phyloP scores from a whole-genome alignment of 225 moss, liverwort and hornwort genomes.

The Bryoerythrophyllum caledonicum region DNA sequence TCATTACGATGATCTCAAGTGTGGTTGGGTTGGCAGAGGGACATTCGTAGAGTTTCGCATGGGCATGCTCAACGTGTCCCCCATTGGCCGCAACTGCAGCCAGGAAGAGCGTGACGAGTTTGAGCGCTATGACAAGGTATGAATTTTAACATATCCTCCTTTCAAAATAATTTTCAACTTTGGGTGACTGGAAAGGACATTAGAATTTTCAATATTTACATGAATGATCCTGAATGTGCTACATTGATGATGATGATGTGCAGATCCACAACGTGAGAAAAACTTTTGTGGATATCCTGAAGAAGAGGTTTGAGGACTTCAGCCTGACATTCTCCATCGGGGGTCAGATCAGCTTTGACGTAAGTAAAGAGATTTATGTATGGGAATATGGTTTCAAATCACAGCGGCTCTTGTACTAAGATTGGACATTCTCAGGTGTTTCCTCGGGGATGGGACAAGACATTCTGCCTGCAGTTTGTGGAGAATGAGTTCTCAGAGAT shows the following conservation, averaged over 20 bases:
- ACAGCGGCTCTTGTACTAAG: neutral
- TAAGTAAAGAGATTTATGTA: slow-evolving; percentile 36
- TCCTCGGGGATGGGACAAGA: slow-evolving; percentile 92
- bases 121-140: slow-evolving; percentile 89
- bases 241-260: neutral
- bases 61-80: slow-evolving; percentile 96
- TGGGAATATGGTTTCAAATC: neutral
- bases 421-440: slow-evolving; percentile 60
- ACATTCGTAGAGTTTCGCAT: slow-evolving; percentile 92
- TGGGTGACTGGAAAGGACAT: no score
- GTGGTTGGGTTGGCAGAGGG: slow-evolving; percentile 52
- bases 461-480: slow-evolving; percentile 83
- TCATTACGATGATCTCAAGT: neutral
- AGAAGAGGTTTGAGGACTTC: slow-evolving; percentile 76
- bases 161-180: no score
- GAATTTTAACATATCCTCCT: neutral
- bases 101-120: slow-evolving; percentile 87
- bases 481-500: slow-evolving; percentile 86
- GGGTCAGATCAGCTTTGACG: slow-evolving; percentile 99
- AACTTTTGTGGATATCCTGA: slow-evolving; percentile 73
- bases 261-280: slow-evolving; percentile 90
- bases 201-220: neutral
- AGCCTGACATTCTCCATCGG: slow-evolving; percentile 82
- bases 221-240: neutral
- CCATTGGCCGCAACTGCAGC: slow-evolving; percentile 93